These are phyloP conservation scores for Quillaja saponaria DNA, from an alignment of 306 rosid genomes.

Conservation along the genomic window DNA sequence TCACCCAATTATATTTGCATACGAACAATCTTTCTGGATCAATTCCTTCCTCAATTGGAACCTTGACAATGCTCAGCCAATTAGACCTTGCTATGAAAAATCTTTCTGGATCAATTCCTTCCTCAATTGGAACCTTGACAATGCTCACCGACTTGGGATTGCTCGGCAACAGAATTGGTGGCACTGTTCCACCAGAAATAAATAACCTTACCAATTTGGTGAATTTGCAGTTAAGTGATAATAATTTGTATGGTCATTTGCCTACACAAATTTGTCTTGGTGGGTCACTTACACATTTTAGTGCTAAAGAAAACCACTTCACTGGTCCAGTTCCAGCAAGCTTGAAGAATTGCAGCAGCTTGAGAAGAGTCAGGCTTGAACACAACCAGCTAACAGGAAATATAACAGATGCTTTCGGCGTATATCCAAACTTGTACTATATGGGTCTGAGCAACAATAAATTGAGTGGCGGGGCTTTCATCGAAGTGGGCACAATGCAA, in stretches of 20 bases:
- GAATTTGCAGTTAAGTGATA: background rate
- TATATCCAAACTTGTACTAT: background rate
- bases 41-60: no score
- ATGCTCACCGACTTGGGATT: no score
- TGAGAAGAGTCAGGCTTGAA: background rate
- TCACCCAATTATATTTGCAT: no score
- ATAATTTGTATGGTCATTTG: background rate
- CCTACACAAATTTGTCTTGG: background rate
- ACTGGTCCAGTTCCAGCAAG: background rate
- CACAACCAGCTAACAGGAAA: background rate
- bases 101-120: background rate
- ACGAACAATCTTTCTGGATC: no score
- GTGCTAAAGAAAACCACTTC: background rate
- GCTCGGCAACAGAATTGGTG: background rate
- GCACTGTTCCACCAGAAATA: background rate
- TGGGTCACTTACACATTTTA: background rate
- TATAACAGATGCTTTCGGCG: background rate
- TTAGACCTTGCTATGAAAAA: no score
- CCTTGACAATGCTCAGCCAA: no score
- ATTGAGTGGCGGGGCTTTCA: background rate
- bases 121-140: no score
- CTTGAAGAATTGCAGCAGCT: background rate
- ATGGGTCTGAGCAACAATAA: background rate
- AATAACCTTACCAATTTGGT: background rate
- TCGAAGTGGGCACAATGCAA: background rate